Conservation (phyloP, 2,329 filamentous ascomycete species). For the Sarocladiaceae sp. region DNA sequence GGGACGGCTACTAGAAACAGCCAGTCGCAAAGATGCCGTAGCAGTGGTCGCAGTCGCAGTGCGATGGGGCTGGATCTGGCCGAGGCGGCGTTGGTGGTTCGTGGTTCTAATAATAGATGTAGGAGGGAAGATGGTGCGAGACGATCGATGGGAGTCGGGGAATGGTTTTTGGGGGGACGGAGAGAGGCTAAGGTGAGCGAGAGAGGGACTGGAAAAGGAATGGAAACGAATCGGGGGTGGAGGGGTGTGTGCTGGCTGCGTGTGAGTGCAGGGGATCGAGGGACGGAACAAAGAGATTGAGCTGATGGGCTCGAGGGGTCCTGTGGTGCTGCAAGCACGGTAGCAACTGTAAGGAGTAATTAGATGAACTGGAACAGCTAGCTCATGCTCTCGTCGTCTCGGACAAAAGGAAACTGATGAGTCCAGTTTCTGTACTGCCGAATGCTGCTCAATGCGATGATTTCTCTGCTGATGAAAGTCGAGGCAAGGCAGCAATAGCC, state of each 20-base stretch:
- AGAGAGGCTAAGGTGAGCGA: conserved; percentile 18
- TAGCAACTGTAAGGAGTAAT: background rate
- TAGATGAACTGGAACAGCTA: background rate
- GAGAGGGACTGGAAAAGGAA: conserved; percentile 12
- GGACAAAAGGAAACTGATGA: no score
- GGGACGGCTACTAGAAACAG: no score
- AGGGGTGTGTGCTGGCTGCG: no score
- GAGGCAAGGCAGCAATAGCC: no score
- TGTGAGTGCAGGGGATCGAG: no score
- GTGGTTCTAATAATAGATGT: conserved; percentile 44
- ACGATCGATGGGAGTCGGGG: conserved; percentile 14
- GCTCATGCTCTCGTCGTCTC: background rate
- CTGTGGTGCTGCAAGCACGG: no score
- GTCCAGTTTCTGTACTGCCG: no score
- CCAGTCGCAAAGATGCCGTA: background rate
- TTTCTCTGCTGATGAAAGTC: no score
- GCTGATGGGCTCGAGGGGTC: no score
- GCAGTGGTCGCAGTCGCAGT: conserved; percentile 17
- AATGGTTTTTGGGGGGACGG: conserved; percentile 16
- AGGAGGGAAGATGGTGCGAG: conserved; percentile 32
- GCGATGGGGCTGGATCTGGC: conserved; percentile 43
- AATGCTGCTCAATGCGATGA: no score
- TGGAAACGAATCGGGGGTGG: no score
- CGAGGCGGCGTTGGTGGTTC: conserved; percentile 22
- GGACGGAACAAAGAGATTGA: no score